Evolutionary conservation across 1,284 basidiomycete genomes (phyloP).

Genomic region (Papiliotrema nemorosa): DNA sequence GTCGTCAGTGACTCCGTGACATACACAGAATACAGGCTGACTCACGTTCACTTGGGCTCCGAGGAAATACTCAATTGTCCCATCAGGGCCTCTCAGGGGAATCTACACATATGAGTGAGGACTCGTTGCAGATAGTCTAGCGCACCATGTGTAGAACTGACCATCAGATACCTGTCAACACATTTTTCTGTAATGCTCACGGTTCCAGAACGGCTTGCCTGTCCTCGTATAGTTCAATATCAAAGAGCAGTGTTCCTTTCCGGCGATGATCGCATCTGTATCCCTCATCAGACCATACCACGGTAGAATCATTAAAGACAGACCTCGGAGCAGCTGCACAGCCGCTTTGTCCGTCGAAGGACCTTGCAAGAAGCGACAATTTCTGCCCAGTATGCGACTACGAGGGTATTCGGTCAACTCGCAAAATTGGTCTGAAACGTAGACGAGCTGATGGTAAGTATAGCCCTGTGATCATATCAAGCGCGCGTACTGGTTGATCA

Average conservation of each 20-base stretch:
- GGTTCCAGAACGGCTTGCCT: constrained; percentile 21
- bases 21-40: background rate
- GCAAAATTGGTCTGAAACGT: constrained; percentile 23
- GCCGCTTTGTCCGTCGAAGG: constrained; percentile 14
- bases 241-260: constrained; percentile 17
- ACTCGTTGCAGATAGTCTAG: background rate
- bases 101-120: constrained; percentile 7
- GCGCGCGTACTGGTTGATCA: constrained; percentile 17
- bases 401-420: constrained; percentile 20
- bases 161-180: background rate
- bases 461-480: background rate
- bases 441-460: constrained; percentile 11
- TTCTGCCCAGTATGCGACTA: constrained; percentile 16
- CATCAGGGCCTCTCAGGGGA: constrained; percentile 11
- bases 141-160: constrained; percentile 18
- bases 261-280: constrained; percentile 13
- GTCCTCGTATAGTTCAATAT: constrained; percentile 21
- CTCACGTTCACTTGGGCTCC: constrained; percentile 21
- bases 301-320: background rate
- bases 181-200: constrained; percentile 14
- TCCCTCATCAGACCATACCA: background rate
- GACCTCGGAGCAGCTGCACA: constrained; percentile 14
- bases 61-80: constrained; percentile 12
- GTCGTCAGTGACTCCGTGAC: background rate
- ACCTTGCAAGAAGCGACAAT: constrained; percentile 24